phyloP scores from a whole-genome alignment of 805 yeast genomes.

The Monosporozyma servazzii region DNA sequence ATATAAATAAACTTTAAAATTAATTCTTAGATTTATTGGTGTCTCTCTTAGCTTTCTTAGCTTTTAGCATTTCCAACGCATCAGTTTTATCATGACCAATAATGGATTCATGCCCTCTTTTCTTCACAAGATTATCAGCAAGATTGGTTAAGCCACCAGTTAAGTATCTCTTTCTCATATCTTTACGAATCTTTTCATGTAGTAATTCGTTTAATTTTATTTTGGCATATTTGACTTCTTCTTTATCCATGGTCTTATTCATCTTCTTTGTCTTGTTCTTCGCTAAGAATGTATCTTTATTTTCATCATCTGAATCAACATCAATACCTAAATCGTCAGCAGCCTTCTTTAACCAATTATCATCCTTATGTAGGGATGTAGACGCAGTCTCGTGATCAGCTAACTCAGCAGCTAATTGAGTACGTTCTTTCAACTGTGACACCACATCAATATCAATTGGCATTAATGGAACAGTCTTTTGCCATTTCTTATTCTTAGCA shows the following conservation, averaged over 20 bases:
- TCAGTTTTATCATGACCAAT: slow-evolving; percentile 60
- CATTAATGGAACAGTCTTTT: slow-evolving; percentile 53
- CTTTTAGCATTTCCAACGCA: slow-evolving; percentile 56
- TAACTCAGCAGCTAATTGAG: slow-evolving; percentile 56
- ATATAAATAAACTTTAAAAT: not conserved
- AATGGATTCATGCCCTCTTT: slow-evolving; percentile 55
- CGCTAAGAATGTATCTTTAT: slow-evolving; percentile 39
- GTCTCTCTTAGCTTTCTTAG: slow-evolving; percentile 14
- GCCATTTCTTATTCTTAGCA: slow-evolving; percentile 32
- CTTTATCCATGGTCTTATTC: slow-evolving; percentile 43
- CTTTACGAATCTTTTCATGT: slow-evolving; percentile 47
- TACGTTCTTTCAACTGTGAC: slow-evolving; percentile 60
- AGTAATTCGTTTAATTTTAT: slow-evolving; percentile 47
- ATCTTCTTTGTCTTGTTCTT: slow-evolving; percentile 51
- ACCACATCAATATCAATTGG: slow-evolving; percentile 73
- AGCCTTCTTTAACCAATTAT: slow-evolving; percentile 77
- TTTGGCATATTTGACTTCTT: slow-evolving; percentile 38
- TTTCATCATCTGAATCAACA: slow-evolving; percentile 55
- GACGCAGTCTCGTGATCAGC: slow-evolving; percentile 62
- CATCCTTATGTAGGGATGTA: slow-evolving; percentile 56
- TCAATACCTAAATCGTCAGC: slow-evolving; percentile 91
- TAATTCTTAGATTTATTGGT: not conserved
- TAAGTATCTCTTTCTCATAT: slow-evolving; percentile 59
- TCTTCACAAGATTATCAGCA: slow-evolving; percentile 66
- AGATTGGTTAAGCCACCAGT: slow-evolving; percentile 72